Percentiles rank a stretch among this genome's conserved stretches.
Conservation (phyloP, 108 stramenopile genomes). For the Cyclotella choctawhatcheeana region DNA sequence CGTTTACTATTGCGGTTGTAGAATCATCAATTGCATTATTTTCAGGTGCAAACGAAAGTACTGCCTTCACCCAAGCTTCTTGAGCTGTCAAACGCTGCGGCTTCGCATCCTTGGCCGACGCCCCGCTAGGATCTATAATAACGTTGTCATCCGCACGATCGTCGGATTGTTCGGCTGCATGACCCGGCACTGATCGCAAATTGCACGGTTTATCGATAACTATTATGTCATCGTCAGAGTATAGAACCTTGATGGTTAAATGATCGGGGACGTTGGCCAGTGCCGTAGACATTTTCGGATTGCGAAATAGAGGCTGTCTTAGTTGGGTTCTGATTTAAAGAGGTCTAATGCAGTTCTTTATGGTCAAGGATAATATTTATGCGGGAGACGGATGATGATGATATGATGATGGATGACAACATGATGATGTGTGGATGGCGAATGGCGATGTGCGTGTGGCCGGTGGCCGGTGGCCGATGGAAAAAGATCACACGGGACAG, state of each 20-base stretch:
- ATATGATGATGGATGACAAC: too few relatives aligned
- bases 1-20: too few relatives aligned
- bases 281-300: background rate
- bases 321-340: background rate
- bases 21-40: background rate
- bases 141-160: background rate
- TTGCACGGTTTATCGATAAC: conserved; percentile 78
- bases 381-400: too few relatives aligned
- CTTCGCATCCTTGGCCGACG: background rate
- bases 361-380: too few relatives aligned
- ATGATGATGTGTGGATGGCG: too few relatives aligned
- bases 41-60: conserved; percentile 31
- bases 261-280: conserved; percentile 17
- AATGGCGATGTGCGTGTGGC: too few relatives aligned
- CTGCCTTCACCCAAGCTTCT: conserved; percentile 71
- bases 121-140: conserved; percentile 11
- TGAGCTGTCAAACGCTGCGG: conserved; percentile 54
- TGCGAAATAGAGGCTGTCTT: background rate
- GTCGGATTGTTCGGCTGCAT: conserved; percentile 46
- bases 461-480: too few relatives aligned
- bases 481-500: too few relatives aligned
- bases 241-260: conserved; percentile 58
- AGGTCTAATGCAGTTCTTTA: too few relatives aligned
- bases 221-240: conserved; percentile 65
- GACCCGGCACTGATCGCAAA: conserved; percentile 79